These are phyloP conservation scores for Botrytis aclada DNA, from an alignment of 2,329 filamentous ascomycete species.

Conservation along the genomic window DNA sequence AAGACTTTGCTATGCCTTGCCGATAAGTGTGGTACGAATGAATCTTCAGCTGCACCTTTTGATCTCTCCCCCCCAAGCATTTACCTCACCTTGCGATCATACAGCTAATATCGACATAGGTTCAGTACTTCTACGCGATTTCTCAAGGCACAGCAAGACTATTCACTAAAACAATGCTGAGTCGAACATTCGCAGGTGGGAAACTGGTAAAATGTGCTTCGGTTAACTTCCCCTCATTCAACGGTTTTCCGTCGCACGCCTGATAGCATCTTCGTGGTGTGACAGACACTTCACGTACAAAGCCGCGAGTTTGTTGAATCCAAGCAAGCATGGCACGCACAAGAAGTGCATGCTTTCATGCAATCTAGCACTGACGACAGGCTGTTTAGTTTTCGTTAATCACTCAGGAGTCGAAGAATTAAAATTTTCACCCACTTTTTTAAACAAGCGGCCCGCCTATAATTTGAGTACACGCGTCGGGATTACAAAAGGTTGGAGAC, in stretches of 20 bases:
- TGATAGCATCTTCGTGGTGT: too few relatives aligned
- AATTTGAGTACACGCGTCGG: neutral
- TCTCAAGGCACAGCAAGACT: neutral
- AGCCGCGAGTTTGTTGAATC: neutral
- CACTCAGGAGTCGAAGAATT: neutral
- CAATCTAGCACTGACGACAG: neutral
- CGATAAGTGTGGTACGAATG: accelerated
- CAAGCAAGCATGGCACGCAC: neutral
- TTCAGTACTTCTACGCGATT: too few relatives aligned
- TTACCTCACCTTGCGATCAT: too few relatives aligned
- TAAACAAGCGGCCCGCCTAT: neutral
- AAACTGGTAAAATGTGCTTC: neutral
- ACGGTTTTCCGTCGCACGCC: too few relatives aligned
- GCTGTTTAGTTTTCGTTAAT: neutral
- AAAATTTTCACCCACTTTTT: neutral
- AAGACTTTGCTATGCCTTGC: neutral
- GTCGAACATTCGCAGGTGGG: neutral
- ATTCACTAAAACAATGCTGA: too few relatives aligned
- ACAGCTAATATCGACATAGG: neutral
- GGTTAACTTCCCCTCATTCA: neutral
- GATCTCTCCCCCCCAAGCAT: neutral
- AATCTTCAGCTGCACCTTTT: neutral
- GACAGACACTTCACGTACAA: neutral
- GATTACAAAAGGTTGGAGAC: too few relatives aligned
- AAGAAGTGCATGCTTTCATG: neutral